Base-by-base conservation (phyloP, 495 filamentous ascomycete species). In the Trichoderma orchidacearum region DNA sequence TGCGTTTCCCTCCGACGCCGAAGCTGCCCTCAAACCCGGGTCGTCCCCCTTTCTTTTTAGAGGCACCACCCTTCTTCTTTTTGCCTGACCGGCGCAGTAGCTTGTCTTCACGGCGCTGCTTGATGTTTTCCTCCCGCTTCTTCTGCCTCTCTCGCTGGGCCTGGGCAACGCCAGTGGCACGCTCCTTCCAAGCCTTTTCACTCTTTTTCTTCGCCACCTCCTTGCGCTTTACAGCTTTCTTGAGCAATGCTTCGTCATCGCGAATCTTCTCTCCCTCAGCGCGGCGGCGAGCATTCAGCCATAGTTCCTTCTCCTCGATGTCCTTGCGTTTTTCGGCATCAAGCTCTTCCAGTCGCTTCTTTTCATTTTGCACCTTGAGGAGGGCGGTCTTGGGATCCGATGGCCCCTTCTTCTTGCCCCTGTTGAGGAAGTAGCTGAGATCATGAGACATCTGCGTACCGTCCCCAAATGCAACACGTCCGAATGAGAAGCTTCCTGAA, bases 1-100 rank as follows among this genome's bases (percentile, higher is more conserved):
- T 70, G 54, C 67, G 62, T 61, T 69, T 70, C 36, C 63, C 61
- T 25, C 72, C 70, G 9, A 73, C 75, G 63, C 86, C 89, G 67
- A 96, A 91, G 60, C 85, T 85, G n/a, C 92, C 93, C 70, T 96
- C 94, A 66, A 95, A 95, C 4, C 93, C 92, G 4, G 92, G 85
- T 59, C 87, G 66, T 28, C 73, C 76, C 70, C 86, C 79, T 61
- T 79, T 79, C 61, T 77, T 77, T 27, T 62, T 64, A 1, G 58
- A 68, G 60, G 63, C 51, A 64, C 82, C 82, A 41, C 74, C 75
- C 70, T 83, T 82, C 69, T 80, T 83, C 56, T 81, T 83, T 66
- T 80, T 81, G 56, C 67, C 68, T n/a, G 71, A 75, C 75, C 84
- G 86, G 55, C 82, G 81, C 56, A 70, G 65, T 21, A 77, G 71